phyloP scores from a whole-genome alignment of 441 rosid genomes.

The Biscutella laevigata region DNA sequence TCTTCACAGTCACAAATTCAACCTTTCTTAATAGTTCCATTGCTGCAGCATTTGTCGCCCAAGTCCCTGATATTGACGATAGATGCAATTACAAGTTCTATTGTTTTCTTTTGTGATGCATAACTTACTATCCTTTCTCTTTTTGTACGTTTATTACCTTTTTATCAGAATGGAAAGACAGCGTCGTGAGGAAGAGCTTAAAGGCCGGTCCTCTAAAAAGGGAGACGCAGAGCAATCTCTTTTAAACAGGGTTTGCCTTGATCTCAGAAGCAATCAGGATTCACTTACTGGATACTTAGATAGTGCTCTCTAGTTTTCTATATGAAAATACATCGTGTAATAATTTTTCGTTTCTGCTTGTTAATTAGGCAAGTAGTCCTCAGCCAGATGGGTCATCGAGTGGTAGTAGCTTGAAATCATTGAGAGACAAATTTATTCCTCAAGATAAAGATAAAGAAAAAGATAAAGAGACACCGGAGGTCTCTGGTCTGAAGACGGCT shows the following conservation, averaged over 20 bases:
- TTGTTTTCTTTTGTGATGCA: conserved; percentile 10
- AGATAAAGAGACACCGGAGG: conserved; percentile 51
- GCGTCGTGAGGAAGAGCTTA: conserved; percentile 66
- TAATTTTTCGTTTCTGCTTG: conserved; percentile 13
- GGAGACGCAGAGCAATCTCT: conserved; percentile 62
- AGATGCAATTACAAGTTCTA: background rate
- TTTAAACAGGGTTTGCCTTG: conserved; percentile 42
- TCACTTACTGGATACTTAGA: background rate
- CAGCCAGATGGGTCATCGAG: conserved; percentile 51
- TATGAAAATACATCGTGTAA: conserved; percentile 1
- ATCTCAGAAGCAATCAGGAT: conserved; percentile 11
- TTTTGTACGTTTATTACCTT: too few relatives aligned
- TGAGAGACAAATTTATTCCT: conserved; percentile 50
- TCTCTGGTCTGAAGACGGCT: conserved; percentile 54
- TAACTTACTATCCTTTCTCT: too few relatives aligned
- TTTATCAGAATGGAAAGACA: conserved; percentile 64
- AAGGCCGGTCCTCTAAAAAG: conserved; percentile 55
- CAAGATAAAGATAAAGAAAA: conserved; percentile 55
- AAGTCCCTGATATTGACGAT: conserved; percentile 3
- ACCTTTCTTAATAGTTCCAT: conserved; percentile 1
- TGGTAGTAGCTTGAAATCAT: conserved; percentile 54
- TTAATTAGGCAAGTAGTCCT: conserved; percentile 56
- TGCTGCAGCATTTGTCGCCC: background rate
- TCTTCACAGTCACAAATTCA: background rate
- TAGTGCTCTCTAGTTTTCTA: background rate